phyloP scores from a whole-genome alignment of 2,329 filamentous ascomycete genomes.

The Scortechinia acanthostroma region DNA sequence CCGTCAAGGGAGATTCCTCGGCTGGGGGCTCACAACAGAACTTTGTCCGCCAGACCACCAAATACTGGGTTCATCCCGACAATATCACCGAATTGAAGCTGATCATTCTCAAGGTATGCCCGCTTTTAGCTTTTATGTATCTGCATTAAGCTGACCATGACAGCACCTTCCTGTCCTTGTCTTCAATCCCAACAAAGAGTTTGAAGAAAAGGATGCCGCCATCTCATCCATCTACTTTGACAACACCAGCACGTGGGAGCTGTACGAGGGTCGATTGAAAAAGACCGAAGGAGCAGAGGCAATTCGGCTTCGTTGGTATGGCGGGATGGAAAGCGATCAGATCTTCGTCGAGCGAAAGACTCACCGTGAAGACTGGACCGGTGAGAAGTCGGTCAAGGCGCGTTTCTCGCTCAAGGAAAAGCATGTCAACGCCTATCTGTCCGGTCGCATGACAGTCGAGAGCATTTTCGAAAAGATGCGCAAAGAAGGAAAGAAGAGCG shows the following conservation, averaged over 20 bases:
- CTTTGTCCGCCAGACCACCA: conserved; percentile 94
- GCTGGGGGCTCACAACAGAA: conserved; percentile 89
- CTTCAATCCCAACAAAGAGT: conserved; percentile 96
- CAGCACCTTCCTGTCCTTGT: conserved; percentile 88
- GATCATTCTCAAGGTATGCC: conserved; percentile 74
- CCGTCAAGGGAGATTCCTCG: conserved; percentile 81
- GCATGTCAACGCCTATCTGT: conserved; percentile 85
- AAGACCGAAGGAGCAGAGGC: conserved; percentile 97
- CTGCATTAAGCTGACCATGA: conserved; percentile 6
- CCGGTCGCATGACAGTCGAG: conserved; percentile 75
- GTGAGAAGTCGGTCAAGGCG: conserved; percentile 97
- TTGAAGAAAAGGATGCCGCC: conserved; percentile 80
- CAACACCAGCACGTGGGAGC: conserved; percentile 85
- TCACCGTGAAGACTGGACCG: conserved; percentile 97
- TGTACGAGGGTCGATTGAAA: conserved; percentile 89
- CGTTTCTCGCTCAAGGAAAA: conserved; percentile 95
- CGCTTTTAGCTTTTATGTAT: not conserved
- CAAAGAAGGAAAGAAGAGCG: conserved; percentile 87
- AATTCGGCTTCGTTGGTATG: conserved; percentile 93
- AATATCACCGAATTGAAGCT: conserved; percentile 98
- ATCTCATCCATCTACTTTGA: conserved; percentile 99
- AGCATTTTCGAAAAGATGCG: conserved; percentile 94
- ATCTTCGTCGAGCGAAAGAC: conserved; percentile 98
- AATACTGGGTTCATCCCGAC: conserved; percentile 98
- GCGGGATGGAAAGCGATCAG: conserved; percentile 87